These are phyloP conservation scores for Camellia oleifera DNA, from an alignment of 179 eudicot genomes.

Conservation along the genomic window DNA sequence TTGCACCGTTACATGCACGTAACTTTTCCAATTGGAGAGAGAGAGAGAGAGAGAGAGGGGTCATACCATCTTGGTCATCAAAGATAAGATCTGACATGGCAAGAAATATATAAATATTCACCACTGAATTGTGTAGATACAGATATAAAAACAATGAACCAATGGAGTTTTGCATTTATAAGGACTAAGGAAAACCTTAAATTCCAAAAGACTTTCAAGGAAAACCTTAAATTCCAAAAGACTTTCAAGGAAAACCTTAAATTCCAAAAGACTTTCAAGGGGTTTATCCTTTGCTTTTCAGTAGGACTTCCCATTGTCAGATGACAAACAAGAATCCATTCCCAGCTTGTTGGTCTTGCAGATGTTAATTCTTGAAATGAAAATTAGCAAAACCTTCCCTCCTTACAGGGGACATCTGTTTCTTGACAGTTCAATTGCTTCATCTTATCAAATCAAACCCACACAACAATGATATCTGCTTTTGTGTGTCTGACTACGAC, in stretches of 20 bases:
- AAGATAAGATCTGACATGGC: conserved; percentile 5
- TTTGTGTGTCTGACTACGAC: too few relatives aligned
- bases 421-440: background rate
- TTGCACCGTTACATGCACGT: background rate
- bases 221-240: background rate
- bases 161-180: background rate
- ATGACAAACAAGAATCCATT: background rate
- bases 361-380: background rate
- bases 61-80: background rate
- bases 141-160: background rate
- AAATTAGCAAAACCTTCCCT: background rate
- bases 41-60: background rate
- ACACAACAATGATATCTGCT: background rate
- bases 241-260: background rate
- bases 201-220: background rate
- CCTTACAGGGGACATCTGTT: background rate
- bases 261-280: background rate
- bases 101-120: background rate
- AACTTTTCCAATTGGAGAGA: background rate
- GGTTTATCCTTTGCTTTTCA: background rate
- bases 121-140: background rate
- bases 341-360: conserved; percentile 8
- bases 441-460: too few relatives aligned
- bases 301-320: background rate
- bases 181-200: background rate